Base-by-base conservation (phyloP, 371 early-diverging fungal species). In the Rhizopus microsporus region DNA sequence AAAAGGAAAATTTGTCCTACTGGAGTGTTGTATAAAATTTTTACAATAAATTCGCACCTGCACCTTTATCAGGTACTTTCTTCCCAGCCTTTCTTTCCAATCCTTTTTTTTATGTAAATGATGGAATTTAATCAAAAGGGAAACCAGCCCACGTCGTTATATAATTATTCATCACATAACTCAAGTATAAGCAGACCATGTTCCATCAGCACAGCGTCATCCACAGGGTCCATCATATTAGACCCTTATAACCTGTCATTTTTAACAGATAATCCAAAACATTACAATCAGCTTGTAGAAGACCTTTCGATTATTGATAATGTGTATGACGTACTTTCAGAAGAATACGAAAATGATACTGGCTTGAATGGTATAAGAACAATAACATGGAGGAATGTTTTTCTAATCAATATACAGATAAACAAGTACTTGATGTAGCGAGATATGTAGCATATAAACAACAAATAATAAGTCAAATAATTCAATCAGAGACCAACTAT, bases 221-320 rank as follows among this genome's bases (percentile, higher is more conserved):
- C 46, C 1, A 49, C n/a, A 8, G 29, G 33, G 12, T 35, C 50
- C 8, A 23, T 29, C 5, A n/a, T 34, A 5, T 43, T 46, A 3
- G 62, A 61, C 10, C 51, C 52, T 7, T 56, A 44, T 33, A 57
- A 42, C 43, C 17, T 63, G 10, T 57, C 54, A 15, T 63, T 63
- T 12, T 13, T 63, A 1, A 54, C 55, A 9, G 58, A 63, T 2
- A 49, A 60, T 34, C 49, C 42, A 13, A 34, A 32, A 3, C 16
- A 33, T 17, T 63, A 50, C 31, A 17, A 38, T 9, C 48, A 46
- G 29, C 15, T 65, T 15, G 16, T 65, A 8, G 66, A 65, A 9
- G 66, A 65, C 44, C 31, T 65, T 40, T 54, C 54, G 1, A 53
- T 65, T 8, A 49, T 65, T 7, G 66, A 60, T 13, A 53, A 60